These are phyloP conservation scores for Wallacemonas collosoma DNA, from an alignment of 208 protist species.

Conservation along the genomic window DNA sequence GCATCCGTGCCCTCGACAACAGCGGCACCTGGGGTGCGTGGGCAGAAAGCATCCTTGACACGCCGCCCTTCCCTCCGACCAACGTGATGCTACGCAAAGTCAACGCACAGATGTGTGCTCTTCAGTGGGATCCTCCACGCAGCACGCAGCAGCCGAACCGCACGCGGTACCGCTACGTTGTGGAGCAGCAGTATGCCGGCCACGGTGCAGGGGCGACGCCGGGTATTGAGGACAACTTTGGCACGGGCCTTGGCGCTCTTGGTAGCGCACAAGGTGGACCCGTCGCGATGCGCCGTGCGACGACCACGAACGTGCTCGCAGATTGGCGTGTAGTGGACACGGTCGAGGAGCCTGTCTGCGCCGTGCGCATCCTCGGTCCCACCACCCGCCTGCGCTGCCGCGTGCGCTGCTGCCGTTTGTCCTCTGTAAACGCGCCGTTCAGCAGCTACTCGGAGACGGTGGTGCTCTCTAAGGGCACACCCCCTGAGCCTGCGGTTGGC, in stretches of 20 bases:
- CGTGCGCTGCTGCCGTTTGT: conserved; percentile 60
- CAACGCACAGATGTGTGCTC: conserved; percentile 75
- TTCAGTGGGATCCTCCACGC: conserved; percentile 77
- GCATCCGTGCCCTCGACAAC: conserved; percentile 77
- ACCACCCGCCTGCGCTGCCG: conserved; percentile 78
- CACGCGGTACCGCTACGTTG: conserved; percentile 68
- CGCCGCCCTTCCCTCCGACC: conserved; percentile 67
- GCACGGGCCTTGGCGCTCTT: conserved; percentile 4
- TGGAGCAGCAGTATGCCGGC: conserved; percentile 60
- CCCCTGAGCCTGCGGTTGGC: conserved; percentile 77
- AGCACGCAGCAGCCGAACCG: not conserved
- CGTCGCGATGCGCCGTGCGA: conserved; percentile 17
- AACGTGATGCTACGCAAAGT: conserved; percentile 68
- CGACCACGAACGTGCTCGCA: not conserved
- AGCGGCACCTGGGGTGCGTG: conserved; percentile 74
- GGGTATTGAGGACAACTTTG: conserved; percentile 8
- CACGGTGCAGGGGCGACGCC: conserved; percentile 15
- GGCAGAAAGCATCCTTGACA: conserved; percentile 62
- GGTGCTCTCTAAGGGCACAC: conserved; percentile 61
- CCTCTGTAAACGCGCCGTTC: conserved; percentile 23
- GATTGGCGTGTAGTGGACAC: conserved; percentile 85
- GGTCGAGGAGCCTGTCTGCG: conserved; percentile 70
- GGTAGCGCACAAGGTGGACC: not conserved
- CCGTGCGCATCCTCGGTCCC: conserved; percentile 57
- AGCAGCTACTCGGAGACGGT: conserved; percentile 82